Percentiles rank a stretch among this genome's conserved stretches.
Evolutionary conservation across 2,329 filamentous ascomycete species (phyloP).

Genomic region (Neurospora sp.): DNA sequence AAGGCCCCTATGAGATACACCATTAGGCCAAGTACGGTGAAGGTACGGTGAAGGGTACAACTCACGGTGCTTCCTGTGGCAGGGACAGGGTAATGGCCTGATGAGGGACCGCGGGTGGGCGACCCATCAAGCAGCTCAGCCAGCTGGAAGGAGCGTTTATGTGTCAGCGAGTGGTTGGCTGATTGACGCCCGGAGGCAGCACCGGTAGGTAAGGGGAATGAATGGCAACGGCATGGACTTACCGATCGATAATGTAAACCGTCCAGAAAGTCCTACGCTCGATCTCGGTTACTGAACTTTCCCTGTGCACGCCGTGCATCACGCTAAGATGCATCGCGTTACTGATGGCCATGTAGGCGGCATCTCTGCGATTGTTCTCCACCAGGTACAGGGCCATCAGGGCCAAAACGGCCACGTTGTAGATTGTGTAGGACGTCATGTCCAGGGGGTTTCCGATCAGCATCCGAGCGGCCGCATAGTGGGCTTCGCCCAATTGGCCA

Average conservation of each 20-base stretch:
- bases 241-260: constrained; percentile 40
- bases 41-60: constrained; percentile 1
- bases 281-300: constrained; percentile 30
- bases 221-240: constrained; percentile 6
- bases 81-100: constrained; percentile 35
- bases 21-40: neutral
- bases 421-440: constrained; percentile 29
- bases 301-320: constrained; percentile 38
- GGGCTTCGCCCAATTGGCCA: constrained; percentile 30
- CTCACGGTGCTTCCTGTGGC: constrained; percentile 33
- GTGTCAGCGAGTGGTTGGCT: neutral
- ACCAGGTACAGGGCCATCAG: constrained; percentile 40
- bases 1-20: constrained; percentile 25
- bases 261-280: constrained; percentile 43
- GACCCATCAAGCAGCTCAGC: constrained; percentile 39
- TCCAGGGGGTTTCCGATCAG: constrained; percentile 40
- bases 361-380: constrained; percentile 39
- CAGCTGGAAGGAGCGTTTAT: constrained; percentile 16
- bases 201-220: neutral
- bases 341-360: constrained; percentile 37
- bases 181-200: neutral
- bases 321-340: constrained; percentile 38
- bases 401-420: constrained; percentile 34
- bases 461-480: constrained; percentile 32
- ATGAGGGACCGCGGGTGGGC: constrained; percentile 36